Conservation (phyloP, 768 basidiomycete genomes). For the Strobilomyces dryophilus region DNA sequence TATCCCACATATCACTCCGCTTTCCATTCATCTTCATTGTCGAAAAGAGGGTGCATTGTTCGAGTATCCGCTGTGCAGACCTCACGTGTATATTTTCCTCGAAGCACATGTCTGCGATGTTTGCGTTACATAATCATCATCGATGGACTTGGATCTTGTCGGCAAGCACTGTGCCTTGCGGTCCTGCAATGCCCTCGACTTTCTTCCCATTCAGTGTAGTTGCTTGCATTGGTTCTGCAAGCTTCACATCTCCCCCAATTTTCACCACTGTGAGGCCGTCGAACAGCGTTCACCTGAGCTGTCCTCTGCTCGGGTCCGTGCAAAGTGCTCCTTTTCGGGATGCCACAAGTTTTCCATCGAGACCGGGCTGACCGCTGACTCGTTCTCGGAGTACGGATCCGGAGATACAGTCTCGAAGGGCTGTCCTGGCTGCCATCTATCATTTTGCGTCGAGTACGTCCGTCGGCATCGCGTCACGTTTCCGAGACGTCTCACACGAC, state of each 20-base stretch:
- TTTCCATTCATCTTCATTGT: conserved; percentile 3
- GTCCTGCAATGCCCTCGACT: conserved; percentile 62
- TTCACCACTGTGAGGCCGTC: conserved; percentile 49
- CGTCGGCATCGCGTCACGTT: not conserved
- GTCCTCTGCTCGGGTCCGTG: conserved; percentile 27
- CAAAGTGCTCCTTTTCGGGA: conserved; percentile 44
- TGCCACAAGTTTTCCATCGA: conserved; percentile 58
- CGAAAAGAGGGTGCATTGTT: conserved; percentile 14
- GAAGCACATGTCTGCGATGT: not conserved
- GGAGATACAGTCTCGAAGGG: conserved; percentile 21
- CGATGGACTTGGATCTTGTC: conserved; percentile 44
- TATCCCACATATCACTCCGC: not conserved
- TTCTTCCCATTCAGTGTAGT: conserved; percentile 69
- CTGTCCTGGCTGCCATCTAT: conserved; percentile 50
- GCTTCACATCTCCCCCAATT: conserved; percentile 54
- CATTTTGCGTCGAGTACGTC: conserved; percentile 64
- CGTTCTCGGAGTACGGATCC: not conserved
- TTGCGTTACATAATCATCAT: not conserved
- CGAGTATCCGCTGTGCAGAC: conserved; percentile 5
- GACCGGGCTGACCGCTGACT: conserved; percentile 29
- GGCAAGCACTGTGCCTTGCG: conserved; percentile 63
- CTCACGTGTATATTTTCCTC: conserved; percentile 10
- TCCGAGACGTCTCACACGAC: conserved; percentile 8
- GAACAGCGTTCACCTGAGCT: not conserved
- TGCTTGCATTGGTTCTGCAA: conserved; percentile 62